phyloP scores from a whole-genome alignment of 73 alveolate species.

The Tetrahymena thermophila region DNA sequence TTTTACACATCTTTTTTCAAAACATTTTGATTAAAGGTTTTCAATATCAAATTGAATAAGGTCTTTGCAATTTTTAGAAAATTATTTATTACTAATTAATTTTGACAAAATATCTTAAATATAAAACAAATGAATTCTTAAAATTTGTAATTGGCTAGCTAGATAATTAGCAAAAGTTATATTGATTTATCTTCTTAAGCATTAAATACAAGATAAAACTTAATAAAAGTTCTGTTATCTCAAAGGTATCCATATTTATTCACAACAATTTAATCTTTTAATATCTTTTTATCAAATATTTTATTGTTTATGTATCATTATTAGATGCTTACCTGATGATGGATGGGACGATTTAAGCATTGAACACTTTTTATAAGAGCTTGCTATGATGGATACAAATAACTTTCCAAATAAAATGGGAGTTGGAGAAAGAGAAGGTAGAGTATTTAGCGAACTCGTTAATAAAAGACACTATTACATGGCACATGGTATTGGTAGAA shows the following conservation, averaged over 20 bases:
- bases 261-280: background rate
- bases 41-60: background rate
- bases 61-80: too few relatives aligned
- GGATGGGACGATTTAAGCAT: conserved; percentile 77
- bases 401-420: conserved; percentile 84
- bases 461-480: conserved; percentile 82
- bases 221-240: conserved; percentile 11
- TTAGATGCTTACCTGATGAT: conserved; percentile 66
- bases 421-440: conserved; percentile 97
- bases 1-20: too few relatives aligned
- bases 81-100: background rate
- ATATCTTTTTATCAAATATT: background rate
- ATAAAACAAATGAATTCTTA: conserved; percentile 15
- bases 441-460: conserved; percentile 79
- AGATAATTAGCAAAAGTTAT: conserved; percentile 14
- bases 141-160: conserved; percentile 8
- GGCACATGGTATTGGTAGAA: conserved; percentile 96
- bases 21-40: too few relatives aligned
- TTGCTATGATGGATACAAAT: conserved; percentile 90
- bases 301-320: background rate
- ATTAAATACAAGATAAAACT: conserved; percentile 20
- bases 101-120: background rate
- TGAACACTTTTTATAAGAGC: conserved; percentile 54
- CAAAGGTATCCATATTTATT: background rate
- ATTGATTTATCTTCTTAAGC: conserved; percentile 20